phyloP scores from a whole-genome alignment of 2,329 filamentous ascomycete species.

The Hypoxylon sp. region DNA sequence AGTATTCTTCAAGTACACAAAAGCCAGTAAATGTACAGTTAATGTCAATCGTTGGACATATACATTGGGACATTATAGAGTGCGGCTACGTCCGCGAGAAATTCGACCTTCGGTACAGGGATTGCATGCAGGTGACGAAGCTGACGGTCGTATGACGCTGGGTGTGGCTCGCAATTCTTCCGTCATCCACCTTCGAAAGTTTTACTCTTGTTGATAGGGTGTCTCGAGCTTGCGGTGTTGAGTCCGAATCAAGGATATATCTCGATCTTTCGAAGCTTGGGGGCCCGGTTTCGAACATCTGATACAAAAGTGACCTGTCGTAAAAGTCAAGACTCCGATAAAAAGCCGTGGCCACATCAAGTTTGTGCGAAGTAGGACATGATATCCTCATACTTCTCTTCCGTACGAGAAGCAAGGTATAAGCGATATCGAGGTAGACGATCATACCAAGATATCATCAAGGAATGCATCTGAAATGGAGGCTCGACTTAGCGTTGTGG shows the following conservation, averaged over 20 bases:
- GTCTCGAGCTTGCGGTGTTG: neutral
- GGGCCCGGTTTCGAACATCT: neutral
- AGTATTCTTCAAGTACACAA: neutral
- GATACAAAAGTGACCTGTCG: no score
- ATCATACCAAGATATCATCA: neutral
- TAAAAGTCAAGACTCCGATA: no score
- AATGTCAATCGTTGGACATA: neutral
- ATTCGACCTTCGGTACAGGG: neutral
- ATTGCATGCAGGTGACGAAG: neutral
- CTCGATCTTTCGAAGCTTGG: neutral
- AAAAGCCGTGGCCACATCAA: neutral
- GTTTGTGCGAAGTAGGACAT: neutral
- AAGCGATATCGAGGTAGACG: no score
- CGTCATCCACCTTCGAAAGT: neutral
- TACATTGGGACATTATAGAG: neutral
- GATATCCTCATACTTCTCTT: neutral
- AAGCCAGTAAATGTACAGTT: neutral
- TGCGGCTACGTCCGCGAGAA: no score
- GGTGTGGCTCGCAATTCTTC: neutral
- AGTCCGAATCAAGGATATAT: neutral
- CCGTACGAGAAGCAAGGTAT: neutral
- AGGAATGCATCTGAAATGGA: neutral
- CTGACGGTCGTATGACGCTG: constrained; percentile 6
- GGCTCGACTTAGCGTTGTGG: constrained; percentile 10
- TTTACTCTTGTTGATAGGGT: neutral